Conservation (phyloP, 257 asterid genomes). For the Solanum pennellii region DNA sequence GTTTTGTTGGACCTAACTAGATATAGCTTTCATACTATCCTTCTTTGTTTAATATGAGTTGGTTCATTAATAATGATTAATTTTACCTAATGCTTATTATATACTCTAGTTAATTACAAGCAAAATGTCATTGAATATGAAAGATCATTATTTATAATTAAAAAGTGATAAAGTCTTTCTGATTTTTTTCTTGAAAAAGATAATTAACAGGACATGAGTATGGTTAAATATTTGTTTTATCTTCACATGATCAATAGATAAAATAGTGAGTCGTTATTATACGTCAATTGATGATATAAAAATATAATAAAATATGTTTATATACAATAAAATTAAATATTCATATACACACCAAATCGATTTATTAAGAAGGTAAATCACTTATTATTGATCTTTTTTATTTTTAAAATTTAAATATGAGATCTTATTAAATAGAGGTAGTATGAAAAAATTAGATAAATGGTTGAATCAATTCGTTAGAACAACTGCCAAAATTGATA, state of each 20-base stretch:
- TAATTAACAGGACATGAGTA: background rate
- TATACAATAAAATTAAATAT: background rate
- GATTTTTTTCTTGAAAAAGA: background rate
- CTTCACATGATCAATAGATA: background rate
- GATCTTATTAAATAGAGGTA: too few relatives aligned
- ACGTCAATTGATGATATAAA: background rate
- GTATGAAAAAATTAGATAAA: background rate
- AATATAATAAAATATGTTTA: background rate
- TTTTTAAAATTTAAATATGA: too few relatives aligned
- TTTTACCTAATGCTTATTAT: background rate
- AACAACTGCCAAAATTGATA: background rate
- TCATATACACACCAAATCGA: background rate
- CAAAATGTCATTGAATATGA: background rate
- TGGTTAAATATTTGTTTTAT: background rate
- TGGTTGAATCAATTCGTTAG: background rate
- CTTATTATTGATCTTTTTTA: too few relatives aligned
- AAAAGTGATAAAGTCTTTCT: background rate
- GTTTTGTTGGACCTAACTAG: background rate
- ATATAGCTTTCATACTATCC: background rate
- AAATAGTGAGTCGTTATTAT: background rate
- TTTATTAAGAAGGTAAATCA: background rate
- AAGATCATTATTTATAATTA: background rate
- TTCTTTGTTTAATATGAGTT: background rate
- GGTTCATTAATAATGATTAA: background rate
- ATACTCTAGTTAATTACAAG: background rate